These are phyloP conservation scores for Aspergillus melleus DNA, from an alignment of 2,329 filamentous ascomycete genomes.

Conservation along the genomic window DNA sequence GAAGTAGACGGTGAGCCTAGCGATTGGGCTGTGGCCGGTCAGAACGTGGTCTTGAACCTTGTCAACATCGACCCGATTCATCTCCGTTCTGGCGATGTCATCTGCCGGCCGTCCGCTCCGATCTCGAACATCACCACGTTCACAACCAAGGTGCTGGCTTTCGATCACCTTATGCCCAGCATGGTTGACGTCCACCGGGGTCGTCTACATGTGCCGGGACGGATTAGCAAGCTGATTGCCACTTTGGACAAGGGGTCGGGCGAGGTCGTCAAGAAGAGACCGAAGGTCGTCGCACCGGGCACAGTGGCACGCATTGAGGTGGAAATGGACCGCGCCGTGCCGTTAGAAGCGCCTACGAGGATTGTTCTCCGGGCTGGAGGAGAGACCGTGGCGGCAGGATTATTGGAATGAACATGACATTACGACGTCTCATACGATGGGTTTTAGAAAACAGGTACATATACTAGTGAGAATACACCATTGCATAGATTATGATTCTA, in stretches of 20 bases:
- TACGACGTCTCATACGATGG: not conserved
- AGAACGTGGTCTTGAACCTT: conserved; percentile 83
- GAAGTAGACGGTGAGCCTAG: conserved; percentile 70
- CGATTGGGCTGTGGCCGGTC: conserved; percentile 91
- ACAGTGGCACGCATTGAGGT: conserved; percentile 75
- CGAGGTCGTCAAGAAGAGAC: conserved; percentile 75
- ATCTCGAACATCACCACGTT: conserved; percentile 73
- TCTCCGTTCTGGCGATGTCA: conserved; percentile 78
- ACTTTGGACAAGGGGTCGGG: conserved; percentile 78
- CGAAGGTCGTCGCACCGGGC: conserved; percentile 78
- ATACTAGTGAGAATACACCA: not conserved
- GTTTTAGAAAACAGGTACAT: not conserved
- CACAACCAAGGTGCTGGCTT: conserved; percentile 80
- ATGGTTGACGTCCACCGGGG: conserved; percentile 86
- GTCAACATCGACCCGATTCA: conserved; percentile 81
- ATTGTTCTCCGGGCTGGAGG: conserved; percentile 80
- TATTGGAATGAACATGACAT: conserved; percentile 60
- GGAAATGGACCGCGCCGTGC: conserved; percentile 70
- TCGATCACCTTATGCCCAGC: conserved; percentile 87
- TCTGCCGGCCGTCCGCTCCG: conserved; percentile 70
- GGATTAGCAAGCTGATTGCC: conserved; percentile 70
- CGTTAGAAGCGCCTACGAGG: conserved; percentile 75
- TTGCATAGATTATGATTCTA: not conserved
- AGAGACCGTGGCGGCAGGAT: conserved; percentile 81
- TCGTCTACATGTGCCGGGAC: conserved; percentile 73